Evolutionary conservation across 495 filamentous ascomycete genomes (phyloP), one percentile per base, ranked within the genome.

Genomic region (Penicillium argentinense): DNA sequence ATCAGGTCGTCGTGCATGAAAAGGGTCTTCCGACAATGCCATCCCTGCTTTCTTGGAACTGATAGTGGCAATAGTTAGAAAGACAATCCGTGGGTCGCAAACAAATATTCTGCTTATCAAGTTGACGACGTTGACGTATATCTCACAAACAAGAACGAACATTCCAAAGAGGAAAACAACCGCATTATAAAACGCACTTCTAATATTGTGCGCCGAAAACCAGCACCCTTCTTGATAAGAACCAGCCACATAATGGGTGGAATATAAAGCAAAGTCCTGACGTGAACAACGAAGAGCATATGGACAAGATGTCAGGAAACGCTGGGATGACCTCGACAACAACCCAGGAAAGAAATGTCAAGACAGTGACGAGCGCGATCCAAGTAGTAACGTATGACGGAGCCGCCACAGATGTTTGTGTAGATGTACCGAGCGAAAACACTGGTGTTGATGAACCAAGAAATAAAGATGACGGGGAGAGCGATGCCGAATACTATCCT

Each of bases 401-500:
- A 74, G 56, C 72, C 53, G 17, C 60, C 62, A 56, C 74, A 82
- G 4, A 80, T 41, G 12, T 78, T 14, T 4, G 39, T 28, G 19
- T 42, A 25, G 5, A 42, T 22, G 14, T 42, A 42, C 4, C 39
- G 39, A 42, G 39, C 39, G 11, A 16, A 3, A 6, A 42, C 3
- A 16, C 24, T 42, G 14, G 22, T 21, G 24, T 42, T 42, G 22
- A 42, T 42, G 9, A 25, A 42, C 23, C 39, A 22, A 8, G 39
- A 42, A 4, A 42, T 42, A 13, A 42, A 42, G 19, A 42, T 42
- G 24, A 42, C 39, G 26, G 39, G 39, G 18, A 42, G 39, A 8
- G 85, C 86, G 39, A 89, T 63, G 9, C 85, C 86, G 51, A 83
- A 90, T 2, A 83, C 82, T 25, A 88, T 60, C 58, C 84, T 85